A percentile compares a stretch with the other conserved stretches of the same genome.
These are phyloP conservation scores for Ramaria sp. DNA, from an alignment of 768 basidiomycete species.

Conservation along the genomic window DNA sequence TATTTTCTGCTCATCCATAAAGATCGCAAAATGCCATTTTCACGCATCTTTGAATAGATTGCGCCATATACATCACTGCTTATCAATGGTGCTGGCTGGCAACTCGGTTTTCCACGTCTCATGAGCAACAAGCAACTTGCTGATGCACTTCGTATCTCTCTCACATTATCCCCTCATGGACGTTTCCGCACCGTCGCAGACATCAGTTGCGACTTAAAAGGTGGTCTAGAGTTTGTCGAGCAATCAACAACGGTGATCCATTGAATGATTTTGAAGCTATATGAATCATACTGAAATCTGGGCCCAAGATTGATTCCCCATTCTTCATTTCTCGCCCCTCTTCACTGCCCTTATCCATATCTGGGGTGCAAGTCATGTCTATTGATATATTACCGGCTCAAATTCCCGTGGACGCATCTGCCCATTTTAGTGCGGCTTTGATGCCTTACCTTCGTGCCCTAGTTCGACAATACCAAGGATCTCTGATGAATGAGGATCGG, in stretches of 20 bases:
- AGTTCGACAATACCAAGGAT: slow-evolving; percentile 30
- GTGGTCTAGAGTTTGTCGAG: slow-evolving; percentile 76
- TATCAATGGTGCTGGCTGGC: slow-evolving; percentile 83
- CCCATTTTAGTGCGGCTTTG: slow-evolving; percentile 59
- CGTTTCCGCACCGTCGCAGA: slow-evolving; percentile 66
- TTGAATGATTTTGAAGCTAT: too few relatives aligned
- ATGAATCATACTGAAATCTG: too few relatives aligned
- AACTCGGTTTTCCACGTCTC: slow-evolving; percentile 62
- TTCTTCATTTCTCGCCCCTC: slow-evolving; percentile 44
- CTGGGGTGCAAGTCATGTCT: slow-evolving; percentile 65
- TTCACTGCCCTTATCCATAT: slow-evolving; percentile 32
- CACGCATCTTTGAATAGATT: slow-evolving; percentile 33
- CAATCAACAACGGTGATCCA: slow-evolving; percentile 56
- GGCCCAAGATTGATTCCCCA: slow-evolving; percentile 41
- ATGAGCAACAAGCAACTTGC: slow-evolving; percentile 59
- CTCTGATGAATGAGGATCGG: slow-evolving; percentile 14
- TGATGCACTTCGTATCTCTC: slow-evolving; percentile 36
- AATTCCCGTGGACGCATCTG: slow-evolving; percentile 71
- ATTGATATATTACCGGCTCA: slow-evolving; percentile 87
- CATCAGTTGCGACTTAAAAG: slow-evolving; percentile 85
- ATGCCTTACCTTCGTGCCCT: slow-evolving; percentile 56
- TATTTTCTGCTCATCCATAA: neutral
- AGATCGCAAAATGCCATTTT: too few relatives aligned
- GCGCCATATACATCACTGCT: slow-evolving; percentile 80
- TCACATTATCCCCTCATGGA: slow-evolving; percentile 26